Percentiles rank a stretch among this genome's conserved stretches.
phyloP scores from a whole-genome alignment of 2,329 filamentous ascomycete species.

The Curvularia spicifera region DNA sequence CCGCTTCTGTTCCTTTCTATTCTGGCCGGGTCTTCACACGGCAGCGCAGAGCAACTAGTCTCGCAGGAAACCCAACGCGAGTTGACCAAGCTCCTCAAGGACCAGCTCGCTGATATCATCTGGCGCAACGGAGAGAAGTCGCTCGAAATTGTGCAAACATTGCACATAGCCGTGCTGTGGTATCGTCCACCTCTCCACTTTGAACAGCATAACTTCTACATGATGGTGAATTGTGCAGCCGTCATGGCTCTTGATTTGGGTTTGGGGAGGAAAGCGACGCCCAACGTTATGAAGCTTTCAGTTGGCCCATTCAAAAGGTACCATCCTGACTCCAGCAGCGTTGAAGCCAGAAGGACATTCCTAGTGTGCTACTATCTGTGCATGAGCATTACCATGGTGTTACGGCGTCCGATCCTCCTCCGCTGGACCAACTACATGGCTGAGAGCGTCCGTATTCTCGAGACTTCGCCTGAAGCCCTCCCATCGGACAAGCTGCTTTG shows the following conservation, averaged over 20 bases:
- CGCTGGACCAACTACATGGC: slow-evolving; percentile 69
- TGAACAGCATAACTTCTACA: slow-evolving; percentile 89
- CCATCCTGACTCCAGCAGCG: slow-evolving; percentile 57
- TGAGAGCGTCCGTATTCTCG: slow-evolving; percentile 65
- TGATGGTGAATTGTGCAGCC: slow-evolving; percentile 79
- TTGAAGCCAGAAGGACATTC: slow-evolving; percentile 66
- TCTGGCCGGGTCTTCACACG: slow-evolving; percentile 60
- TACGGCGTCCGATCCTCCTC: slow-evolving; percentile 64
- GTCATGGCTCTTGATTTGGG: slow-evolving; percentile 86
- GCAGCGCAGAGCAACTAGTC: slow-evolving; percentile 52
- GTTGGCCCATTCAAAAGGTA: slow-evolving; percentile 43
- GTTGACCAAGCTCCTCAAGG: slow-evolving; percentile 73
- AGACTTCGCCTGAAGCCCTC: slow-evolving; percentile 62
- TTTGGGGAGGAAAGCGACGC: slow-evolving; percentile 65
- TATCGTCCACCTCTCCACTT: slow-evolving; percentile 83
- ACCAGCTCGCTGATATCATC: slow-evolving; percentile 74
- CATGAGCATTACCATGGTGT: slow-evolving; percentile 63
- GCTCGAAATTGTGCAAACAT: slow-evolving; percentile 79
- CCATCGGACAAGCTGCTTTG: slow-evolving; percentile 63
- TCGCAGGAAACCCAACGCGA: slow-evolving; percentile 64
- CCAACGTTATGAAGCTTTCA: slow-evolving; percentile 48
- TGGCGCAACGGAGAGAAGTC: slow-evolving; percentile 80
- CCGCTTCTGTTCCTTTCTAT: slow-evolving; percentile 66
- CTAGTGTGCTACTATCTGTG: slow-evolving; percentile 67
- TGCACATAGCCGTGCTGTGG: slow-evolving; percentile 80